phyloP scores from a whole-genome alignment of 148 eudicot genomes.

The Talinum fruticosum region DNA sequence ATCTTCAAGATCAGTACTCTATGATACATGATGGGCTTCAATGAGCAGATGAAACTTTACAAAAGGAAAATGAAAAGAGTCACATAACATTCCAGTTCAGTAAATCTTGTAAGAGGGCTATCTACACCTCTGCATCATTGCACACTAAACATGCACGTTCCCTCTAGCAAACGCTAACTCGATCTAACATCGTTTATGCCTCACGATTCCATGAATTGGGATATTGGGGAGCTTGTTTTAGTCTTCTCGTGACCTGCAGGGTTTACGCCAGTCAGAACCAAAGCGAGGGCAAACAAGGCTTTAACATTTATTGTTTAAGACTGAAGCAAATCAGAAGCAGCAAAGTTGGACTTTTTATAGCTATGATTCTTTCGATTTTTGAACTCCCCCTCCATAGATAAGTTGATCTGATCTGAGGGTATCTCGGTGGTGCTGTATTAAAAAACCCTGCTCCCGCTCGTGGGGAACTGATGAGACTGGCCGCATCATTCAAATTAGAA shows the following conservation, averaged over 20 bases:
- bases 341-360: neutral
- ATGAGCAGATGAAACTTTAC: conserved; percentile 26
- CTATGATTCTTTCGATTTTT: too few relatives aligned
- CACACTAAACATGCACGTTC: neutral
- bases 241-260: conserved; percentile 62
- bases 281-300: neutral
- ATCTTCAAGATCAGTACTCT: neutral
- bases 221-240: conserved; percentile 59
- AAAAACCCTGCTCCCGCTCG: neutral
- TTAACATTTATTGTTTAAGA: neutral
- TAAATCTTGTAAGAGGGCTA: conserved; percentile 8
- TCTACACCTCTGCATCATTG: conserved; percentile 19
- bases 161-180: neutral
- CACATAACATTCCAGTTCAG: neutral
- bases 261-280: neutral
- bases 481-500: neutral
- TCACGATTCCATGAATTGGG: conserved; percentile 78
- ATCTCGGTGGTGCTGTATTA: too few relatives aligned
- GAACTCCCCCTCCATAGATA: too few relatives aligned
- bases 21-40: conserved; percentile 13
- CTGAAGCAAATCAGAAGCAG: neutral
- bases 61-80: conserved; percentile 10
- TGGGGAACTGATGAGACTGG: neutral
- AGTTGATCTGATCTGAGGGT: too few relatives aligned
- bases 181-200: neutral